phyloP scores from a whole-genome alignment of 257 asterid genomes.

The Plantago ovata region DNA sequence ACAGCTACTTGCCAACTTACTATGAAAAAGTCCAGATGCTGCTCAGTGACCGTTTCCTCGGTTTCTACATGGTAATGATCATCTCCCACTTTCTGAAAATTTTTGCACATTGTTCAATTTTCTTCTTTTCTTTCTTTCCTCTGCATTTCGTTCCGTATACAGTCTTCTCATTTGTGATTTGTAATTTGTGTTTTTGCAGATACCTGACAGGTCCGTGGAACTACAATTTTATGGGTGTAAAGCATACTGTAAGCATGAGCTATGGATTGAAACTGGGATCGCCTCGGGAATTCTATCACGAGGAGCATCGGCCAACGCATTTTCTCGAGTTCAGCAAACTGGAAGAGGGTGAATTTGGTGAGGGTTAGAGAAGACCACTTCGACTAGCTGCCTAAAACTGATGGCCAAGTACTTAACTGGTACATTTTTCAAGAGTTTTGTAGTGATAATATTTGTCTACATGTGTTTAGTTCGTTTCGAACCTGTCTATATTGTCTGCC shows the following conservation, averaged over 20 bases:
- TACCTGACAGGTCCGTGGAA: conserved; percentile 98
- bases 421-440: too few relatives aligned
- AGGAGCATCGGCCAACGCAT: conserved; percentile 92
- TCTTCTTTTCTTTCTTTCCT: too few relatives aligned
- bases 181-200: conserved; percentile 29
- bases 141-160: not conserved
- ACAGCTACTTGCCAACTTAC: conserved; percentile 88
- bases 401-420: too few relatives aligned
- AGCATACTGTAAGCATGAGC: conserved; percentile 79
- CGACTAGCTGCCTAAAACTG: too few relatives aligned
- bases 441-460: too few relatives aligned
- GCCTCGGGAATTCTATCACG: conserved; percentile 82
- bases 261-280: conserved; percentile 84
- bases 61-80: conserved; percentile 84
- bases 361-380: conserved; percentile 85
- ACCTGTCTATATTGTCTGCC: too few relatives aligned
- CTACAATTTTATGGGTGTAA: conserved; percentile 95
- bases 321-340: conserved; percentile 89
- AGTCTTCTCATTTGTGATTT: not conserved
- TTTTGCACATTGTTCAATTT: not conserved
- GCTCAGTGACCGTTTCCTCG: conserved; percentile 91
- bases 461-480: too few relatives aligned
- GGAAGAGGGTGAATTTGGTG: conserved; percentile 93
- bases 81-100: not conserved
- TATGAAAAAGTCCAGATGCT: conserved; percentile 99